Percentiles rank a stretch among this genome's conserved stretches.
Conservation (phyloP, 1,284 basidiomycete genomes). For the Tilletia caries region DNA sequence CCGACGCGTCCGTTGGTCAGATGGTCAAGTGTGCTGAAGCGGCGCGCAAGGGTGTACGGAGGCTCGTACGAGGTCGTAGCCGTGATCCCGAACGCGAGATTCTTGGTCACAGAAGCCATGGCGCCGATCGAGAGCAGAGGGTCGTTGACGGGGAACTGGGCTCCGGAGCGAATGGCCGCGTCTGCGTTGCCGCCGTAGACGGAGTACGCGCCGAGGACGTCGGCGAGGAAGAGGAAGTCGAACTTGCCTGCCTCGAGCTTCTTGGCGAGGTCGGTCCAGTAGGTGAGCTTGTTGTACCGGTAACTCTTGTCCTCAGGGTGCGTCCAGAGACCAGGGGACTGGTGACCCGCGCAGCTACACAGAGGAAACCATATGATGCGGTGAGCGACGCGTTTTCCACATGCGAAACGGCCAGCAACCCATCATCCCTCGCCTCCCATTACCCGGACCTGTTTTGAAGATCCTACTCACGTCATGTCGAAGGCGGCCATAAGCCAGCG, state of each 20-base stretch:
- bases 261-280: slow-evolving; percentile 46
- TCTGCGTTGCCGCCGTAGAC: slow-evolving; percentile 37
- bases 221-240: slow-evolving; percentile 48
- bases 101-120: slow-evolving; percentile 41
- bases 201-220: slow-evolving; percentile 48
- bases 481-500: slow-evolving; percentile 13
- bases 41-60: slow-evolving; percentile 52
- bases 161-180: slow-evolving; percentile 38
- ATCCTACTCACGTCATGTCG: slow-evolving; percentile 8
- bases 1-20: slow-evolving; percentile 54
- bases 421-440: not conserved
- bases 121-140: slow-evolving; percentile 39
- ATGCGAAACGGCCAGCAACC: too few relatives aligned
- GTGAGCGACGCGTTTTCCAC: not conserved
- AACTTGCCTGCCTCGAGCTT: slow-evolving; percentile 39
- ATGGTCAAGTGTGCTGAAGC: slow-evolving; percentile 54
- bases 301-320: slow-evolving; percentile 35
- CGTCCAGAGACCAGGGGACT: slow-evolving; percentile 40
- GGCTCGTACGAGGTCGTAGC: slow-evolving; percentile 50
- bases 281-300: slow-evolving; percentile 41
- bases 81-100: slow-evolving; percentile 46
- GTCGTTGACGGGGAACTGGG: slow-evolving; percentile 49
- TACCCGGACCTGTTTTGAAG: not conserved
- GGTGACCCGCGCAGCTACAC: slow-evolving; percentile 29
- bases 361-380: not conserved